Evolutionary conservation across 352 stramenopile genomes (phyloP), one percentile per base, ranked within the genome.

Genomic region (Pythium phragmitis): DNA sequence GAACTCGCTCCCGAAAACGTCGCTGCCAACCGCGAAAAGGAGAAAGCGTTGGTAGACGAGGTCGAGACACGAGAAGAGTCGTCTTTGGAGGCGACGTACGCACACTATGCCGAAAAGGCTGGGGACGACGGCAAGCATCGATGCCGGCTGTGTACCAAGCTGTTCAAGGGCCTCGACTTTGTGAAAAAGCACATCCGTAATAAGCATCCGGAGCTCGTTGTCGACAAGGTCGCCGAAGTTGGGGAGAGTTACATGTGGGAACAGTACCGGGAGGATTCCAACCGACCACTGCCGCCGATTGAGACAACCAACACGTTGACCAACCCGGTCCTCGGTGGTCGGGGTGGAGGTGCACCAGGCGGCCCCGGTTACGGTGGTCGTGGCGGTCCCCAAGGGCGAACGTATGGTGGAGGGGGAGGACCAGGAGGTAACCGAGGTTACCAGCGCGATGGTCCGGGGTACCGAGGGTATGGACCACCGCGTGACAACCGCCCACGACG

Each of bases 131-230:
- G 83, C 23, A 93, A 95, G 65, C 81, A 93, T 65, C 76, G 85
- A 46, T 92, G 85, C 60, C 80, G 85, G 2, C 62, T 95, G n/a
- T 96, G 87, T 55, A 91, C 81, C 3, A 96, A 96, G 64, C 69
- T 96, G 8, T 96, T 96, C 67, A 96, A 96, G 68, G 85, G 83
- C 4, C 74, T 91, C 41, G 83, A 93, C 52, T 96, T 94, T 63
- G 83, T 96, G 14, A 92, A 94, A 67, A 96, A 96, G 62, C 87
- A 96, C 70, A 91, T 94, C 60, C 81, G 82, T 21, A 96, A 96
- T 75, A 92, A 93, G 60, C 87, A 96, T 65, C 80, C 80, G 5
- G 87, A 96, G 66, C 69, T 94, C 8, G 82, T 85, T 28, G 83
- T 93, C 19, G 83, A 92, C 59, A 93, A 92, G 65, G 78, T 93